These are phyloP conservation scores for Larix kaempferi DNA, from an alignment of 75 land plant genomes.

Conservation along the genomic window DNA sequence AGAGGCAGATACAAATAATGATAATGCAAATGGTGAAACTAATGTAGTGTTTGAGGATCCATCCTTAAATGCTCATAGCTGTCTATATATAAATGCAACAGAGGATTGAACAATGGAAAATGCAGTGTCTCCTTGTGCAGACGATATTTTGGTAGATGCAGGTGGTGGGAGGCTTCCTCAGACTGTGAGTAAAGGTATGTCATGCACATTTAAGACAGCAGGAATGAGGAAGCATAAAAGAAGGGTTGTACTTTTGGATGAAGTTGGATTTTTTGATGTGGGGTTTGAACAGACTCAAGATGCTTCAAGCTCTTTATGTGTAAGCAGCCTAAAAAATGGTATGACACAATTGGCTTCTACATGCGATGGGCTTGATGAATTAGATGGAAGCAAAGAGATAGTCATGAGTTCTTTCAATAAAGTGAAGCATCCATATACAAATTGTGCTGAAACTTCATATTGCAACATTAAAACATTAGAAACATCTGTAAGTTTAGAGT, in stretches of 20 bases:
- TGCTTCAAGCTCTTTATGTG: conserved; percentile 1
- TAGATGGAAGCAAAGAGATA: neutral
- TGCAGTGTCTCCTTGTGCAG: neutral
- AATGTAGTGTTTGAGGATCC: neutral
- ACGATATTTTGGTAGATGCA: conserved; percentile 19
- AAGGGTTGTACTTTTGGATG: conserved; percentile 22
- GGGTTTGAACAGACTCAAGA: neutral
- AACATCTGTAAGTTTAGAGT: neutral
- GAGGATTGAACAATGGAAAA: conserved; percentile 3
- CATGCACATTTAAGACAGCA: conserved; percentile 13
- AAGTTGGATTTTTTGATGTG: neutral
- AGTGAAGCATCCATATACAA: conserved; percentile 6
- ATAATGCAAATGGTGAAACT: conserved; percentile 4
- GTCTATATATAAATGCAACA: neutral
- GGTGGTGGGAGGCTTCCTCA: conserved; percentile 8
- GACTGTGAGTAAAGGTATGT: neutral
- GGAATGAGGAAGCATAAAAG: conserved; percentile 27
- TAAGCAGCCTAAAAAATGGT: neutral
- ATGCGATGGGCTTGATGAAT: neutral
- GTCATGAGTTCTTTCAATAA: neutral
- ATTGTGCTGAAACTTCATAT: conserved; percentile 2
- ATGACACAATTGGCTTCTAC: neutral
- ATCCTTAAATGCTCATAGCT: neutral
- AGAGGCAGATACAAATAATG: conserved; percentile 9
- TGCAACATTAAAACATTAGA: neutral